Base-by-base conservation (phyloP, 2,329 filamentous ascomycete genomes). In the Colletotrichum spaethianum region DNA sequence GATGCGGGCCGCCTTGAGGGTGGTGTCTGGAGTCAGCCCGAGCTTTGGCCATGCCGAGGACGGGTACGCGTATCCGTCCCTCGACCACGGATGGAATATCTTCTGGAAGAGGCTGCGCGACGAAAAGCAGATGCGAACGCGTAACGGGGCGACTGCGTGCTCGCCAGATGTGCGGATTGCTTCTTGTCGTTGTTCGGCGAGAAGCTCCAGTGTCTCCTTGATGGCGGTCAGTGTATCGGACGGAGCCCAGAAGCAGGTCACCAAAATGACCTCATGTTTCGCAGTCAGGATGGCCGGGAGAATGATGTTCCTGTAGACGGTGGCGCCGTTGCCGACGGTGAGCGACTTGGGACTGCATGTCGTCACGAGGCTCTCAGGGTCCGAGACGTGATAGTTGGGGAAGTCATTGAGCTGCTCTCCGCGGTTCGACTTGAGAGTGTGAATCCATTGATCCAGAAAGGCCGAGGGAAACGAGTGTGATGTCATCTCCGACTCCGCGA, bases 191-290 rank as follows among this genome's bases (percentile, higher is more conserved):
- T 79, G 73, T 3, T 80, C 76, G 1, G 92, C 93, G 11, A 96
- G 86, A 63, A 84, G 83, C 18, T 85, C 80, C 0, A 96, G 85
- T 0, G 90, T 84, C 4, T 88, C 82, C 48, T 84, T 85, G 16
- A 96, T 83, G 0, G 86, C 86, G 4, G 87, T 82, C 23, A 92
- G 84, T 0, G 90, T 92, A 1, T 86, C 81, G 0, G 93, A 95
- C 0, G 84, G 83, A 0, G 93, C 91, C 93, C 93, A 95, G 82
- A 95, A 96, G 80, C 94, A 96, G 11, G 94, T 96, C 8, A 95
- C 92, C 52, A 96, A 86, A 70, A 95, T 89, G 36, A 95, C 83
- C 76, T 94, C 93, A 59, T 86, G 82, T 44, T 87, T 83, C 2
- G 93, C 91, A 0, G 82, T 78, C 5, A 89, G 82, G 4, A 95